phyloP scores from a whole-genome alignment of 768 basidiomycete species.

The Lactarius indigo region DNA sequence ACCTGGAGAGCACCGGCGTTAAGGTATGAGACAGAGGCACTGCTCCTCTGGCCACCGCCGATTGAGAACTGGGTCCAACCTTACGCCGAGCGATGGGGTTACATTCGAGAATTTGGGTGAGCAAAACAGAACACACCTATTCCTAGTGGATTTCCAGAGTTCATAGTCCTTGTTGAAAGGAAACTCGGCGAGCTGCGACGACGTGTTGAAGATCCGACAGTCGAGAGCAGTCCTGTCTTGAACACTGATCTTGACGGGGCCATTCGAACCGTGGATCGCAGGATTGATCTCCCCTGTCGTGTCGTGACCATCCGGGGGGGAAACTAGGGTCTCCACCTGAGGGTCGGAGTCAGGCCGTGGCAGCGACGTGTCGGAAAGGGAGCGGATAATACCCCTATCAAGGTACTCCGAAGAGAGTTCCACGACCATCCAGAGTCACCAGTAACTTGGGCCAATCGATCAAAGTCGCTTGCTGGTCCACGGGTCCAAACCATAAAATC shows the following conservation, averaged over 20 bases:
- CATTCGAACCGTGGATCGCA: conserved; percentile 26
- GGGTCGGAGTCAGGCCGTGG: neutral
- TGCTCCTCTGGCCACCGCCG: neutral
- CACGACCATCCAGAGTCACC: conserved; percentile 27
- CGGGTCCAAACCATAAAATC: conserved; percentile 20
- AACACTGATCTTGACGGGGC: conserved; percentile 28
- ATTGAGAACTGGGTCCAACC: conserved; percentile 3
- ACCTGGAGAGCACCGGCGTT: neutral
- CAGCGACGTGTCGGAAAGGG: neutral
- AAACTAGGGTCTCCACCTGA: conserved; percentile 5
- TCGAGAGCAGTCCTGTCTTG: conserved; percentile 6
- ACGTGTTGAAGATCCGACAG: conserved; percentile 14
- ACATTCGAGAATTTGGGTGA: neutral
- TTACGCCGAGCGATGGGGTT: neutral
- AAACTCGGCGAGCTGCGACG: conserved; percentile 26
- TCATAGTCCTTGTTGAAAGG: conserved; percentile 30
- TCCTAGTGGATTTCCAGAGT: conserved; percentile 28
- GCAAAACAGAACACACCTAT: conserved; percentile 22
- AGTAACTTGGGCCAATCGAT: conserved; percentile 24
- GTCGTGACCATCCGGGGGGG: conserved; percentile 21
- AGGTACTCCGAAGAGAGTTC: conserved; percentile 16
- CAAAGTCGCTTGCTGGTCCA: conserved; percentile 24
- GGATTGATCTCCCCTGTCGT: conserved; percentile 28
- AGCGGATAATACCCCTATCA: neutral
- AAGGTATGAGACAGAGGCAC: neutral